These are phyloP conservation scores for Fusarium mexicanum DNA, from an alignment of 2,329 filamentous ascomycete genomes.

Conservation along the genomic window DNA sequence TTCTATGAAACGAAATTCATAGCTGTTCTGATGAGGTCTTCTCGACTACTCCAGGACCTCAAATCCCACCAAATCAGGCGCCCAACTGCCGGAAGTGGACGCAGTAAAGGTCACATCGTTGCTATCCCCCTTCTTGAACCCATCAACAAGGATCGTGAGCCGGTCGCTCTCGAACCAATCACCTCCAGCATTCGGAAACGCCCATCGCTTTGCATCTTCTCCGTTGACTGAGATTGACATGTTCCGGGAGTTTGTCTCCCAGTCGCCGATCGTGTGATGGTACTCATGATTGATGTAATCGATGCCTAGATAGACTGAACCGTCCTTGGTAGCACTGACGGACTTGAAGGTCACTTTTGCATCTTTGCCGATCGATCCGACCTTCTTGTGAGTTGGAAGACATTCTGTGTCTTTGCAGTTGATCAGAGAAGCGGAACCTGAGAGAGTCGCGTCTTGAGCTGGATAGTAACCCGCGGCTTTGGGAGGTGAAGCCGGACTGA, in stretches of 20 bases:
- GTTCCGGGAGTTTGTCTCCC: conserved; percentile 60
- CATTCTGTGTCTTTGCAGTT: conserved; percentile 53
- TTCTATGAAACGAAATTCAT: accelerated
- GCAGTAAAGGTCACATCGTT: conserved; percentile 51
- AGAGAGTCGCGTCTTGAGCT: conserved; percentile 48
- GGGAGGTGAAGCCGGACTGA: conserved; percentile 38
- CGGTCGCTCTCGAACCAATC: conserved; percentile 62
- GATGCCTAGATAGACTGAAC: conserved; percentile 54
- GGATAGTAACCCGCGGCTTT: conserved; percentile 52
- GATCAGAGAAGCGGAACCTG: conserved; percentile 48
- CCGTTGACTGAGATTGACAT: conserved; percentile 61
- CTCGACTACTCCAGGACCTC: conserved; percentile 33
- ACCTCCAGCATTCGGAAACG: conserved; percentile 59
- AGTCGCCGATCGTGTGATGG: conserved; percentile 54
- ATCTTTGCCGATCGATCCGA: conserved; percentile 49
- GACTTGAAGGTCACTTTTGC: conserved; percentile 50
- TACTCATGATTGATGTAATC: conserved; percentile 65
- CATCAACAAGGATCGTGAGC: conserved; percentile 55
- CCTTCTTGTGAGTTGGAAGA: conserved; percentile 54
- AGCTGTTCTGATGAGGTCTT: not conserved
- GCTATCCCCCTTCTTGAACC: conserved; percentile 53
- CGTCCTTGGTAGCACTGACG: conserved; percentile 43
- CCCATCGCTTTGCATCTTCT: conserved; percentile 53
- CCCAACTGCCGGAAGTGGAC: conserved; percentile 42
- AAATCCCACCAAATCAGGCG: conserved; percentile 57